These are phyloP conservation scores for Dactylella cylindrospora DNA, from an alignment of 2,329 filamentous ascomycete genomes.

Conservation along the genomic window DNA sequence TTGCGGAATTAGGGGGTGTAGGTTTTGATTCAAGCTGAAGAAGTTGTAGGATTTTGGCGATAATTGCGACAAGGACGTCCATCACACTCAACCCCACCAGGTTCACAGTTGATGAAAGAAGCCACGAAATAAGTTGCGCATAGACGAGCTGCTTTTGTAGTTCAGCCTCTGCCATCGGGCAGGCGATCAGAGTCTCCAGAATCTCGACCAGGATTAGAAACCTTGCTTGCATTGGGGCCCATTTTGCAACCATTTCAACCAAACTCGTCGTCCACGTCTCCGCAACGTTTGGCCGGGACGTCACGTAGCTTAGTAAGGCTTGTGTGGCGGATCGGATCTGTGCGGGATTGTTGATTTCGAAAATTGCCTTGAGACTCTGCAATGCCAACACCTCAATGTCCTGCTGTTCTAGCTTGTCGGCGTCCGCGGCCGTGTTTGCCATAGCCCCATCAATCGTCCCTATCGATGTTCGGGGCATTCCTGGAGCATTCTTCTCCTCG, in stretches of 20 bases:
- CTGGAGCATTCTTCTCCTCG: constrained; percentile 58
- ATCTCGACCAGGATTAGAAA: constrained; percentile 84
- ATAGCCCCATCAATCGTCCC: constrained; percentile 70
- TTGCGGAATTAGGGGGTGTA: constrained; percentile 51
- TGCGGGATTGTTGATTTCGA: constrained; percentile 74
- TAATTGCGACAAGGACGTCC: constrained; percentile 82
- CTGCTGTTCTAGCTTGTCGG: constrained; percentile 85
- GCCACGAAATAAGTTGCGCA: constrained; percentile 74
- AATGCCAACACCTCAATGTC: constrained; percentile 81
- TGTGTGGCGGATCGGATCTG: constrained; percentile 78
- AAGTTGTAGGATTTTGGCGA: constrained; percentile 77
- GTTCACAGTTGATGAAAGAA: constrained; percentile 85
- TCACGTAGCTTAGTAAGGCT: constrained; percentile 73
- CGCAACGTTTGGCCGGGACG: constrained; percentile 60
- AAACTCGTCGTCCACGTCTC: constrained; percentile 76
- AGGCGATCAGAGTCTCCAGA: constrained; percentile 72
- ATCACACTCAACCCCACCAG: constrained; percentile 94
- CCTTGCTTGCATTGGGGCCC: constrained; percentile 91
- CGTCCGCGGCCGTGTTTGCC: constrained; percentile 79
- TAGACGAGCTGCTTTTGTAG: constrained; percentile 74
- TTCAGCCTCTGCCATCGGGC: constrained; percentile 68
- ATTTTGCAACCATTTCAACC: constrained; percentile 75
- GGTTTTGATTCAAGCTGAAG: constrained; percentile 63
- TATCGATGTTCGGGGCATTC: constrained; percentile 65
- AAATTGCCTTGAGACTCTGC: constrained; percentile 83